These are phyloP conservation scores for Xylaria scruposa DNA, from an alignment of 495 filamentous ascomycete species.

Conservation along the genomic window DNA sequence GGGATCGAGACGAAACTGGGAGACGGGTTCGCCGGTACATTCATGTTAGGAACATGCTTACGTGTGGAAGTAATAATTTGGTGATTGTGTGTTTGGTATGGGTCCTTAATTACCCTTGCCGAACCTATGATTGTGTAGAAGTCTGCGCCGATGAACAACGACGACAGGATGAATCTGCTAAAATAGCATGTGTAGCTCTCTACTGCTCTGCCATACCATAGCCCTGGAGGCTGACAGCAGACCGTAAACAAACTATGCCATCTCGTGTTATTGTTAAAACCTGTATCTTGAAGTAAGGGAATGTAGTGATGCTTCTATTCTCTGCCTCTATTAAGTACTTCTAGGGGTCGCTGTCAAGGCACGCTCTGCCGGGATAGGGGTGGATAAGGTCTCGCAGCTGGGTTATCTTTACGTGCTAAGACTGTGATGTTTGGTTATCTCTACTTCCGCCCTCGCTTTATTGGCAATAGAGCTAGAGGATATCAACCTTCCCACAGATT, in stretches of 20 bases:
- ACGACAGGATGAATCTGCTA: background rate
- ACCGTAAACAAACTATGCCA: background rate
- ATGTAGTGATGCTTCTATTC: too few relatives aligned
- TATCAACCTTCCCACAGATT: too few relatives aligned
- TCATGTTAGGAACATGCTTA: background rate
- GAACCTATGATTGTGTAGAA: background rate
- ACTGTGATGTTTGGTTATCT: too few relatives aligned
- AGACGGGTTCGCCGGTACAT: constrained; percentile 43
- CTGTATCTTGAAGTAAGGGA: too few relatives aligned
- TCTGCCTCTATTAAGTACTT: too few relatives aligned
- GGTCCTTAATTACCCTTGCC: background rate
- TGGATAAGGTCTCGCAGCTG: too few relatives aligned
- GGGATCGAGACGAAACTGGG: constrained; percentile 36
- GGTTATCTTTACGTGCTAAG: too few relatives aligned
- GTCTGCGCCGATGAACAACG: background rate
- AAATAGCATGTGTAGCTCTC: background rate
- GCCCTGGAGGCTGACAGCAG: background rate
- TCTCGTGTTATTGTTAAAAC: background rate
- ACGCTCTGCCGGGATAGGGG: too few relatives aligned
- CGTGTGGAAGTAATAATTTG: background rate
- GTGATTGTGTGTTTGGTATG: background rate
- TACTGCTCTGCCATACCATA: background rate
- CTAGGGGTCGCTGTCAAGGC: too few relatives aligned
- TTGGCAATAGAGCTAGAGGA: too few relatives aligned
- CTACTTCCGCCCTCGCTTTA: too few relatives aligned